Conservation (phyloP, 148 eudicot species). For the Selenicereus undatus region DNA sequence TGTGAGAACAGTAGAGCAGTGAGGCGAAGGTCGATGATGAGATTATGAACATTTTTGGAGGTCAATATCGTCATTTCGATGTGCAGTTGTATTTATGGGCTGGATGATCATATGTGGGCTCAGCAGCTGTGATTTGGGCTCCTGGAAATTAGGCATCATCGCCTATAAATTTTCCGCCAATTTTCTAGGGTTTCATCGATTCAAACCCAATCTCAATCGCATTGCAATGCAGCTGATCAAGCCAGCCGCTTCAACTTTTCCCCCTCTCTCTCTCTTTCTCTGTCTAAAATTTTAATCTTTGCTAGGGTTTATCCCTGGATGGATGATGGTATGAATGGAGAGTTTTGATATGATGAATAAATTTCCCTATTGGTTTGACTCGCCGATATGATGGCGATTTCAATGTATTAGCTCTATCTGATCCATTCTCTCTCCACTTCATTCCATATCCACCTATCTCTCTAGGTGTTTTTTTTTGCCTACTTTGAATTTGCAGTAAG, state of each 20-base stretch:
- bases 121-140: not conserved
- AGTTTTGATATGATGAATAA: slow-evolving; percentile 26
- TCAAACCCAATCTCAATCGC: not conserved
- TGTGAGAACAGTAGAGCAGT: not conserved
- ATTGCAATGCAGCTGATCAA: not conserved
- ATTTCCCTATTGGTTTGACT: slow-evolving; percentile 63
- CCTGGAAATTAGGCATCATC: not conserved
- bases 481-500: not conserved
- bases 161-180: not conserved
- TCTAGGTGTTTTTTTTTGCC: not conserved
- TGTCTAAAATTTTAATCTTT: not conserved
- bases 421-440: slow-evolving; percentile 14
- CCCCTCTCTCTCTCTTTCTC: not conserved
- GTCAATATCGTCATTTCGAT: not conserved
- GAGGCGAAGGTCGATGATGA: not conserved
- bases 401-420: slow-evolving; percentile 41
- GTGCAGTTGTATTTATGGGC: not conserved
- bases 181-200: not conserved
- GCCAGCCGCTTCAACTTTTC: not conserved
- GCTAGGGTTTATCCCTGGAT: not conserved
- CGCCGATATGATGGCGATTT: slow-evolving; percentile 48
- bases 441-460: not conserved
- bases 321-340: not conserved
- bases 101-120: not conserved
- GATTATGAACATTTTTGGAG: not conserved